Evolutionary conservation across 2,329 filamentous ascomycete genomes (phyloP).

Genomic region (Tolypocladium inflatum): DNA sequence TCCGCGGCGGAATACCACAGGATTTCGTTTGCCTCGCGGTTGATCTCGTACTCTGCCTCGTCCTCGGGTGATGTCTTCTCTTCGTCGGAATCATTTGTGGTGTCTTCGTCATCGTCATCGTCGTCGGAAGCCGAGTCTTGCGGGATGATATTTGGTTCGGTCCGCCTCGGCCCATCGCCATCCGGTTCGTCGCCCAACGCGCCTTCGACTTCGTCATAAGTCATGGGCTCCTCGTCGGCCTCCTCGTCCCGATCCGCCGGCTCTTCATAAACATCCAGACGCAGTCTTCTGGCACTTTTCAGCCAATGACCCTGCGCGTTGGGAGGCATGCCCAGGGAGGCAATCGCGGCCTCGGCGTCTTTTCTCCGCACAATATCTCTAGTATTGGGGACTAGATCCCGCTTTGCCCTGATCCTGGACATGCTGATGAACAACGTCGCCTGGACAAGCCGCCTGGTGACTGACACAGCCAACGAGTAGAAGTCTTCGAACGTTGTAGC

Average conservation of each 20-base stretch:
- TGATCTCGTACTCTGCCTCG: constrained; percentile 20
- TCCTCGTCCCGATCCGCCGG: constrained; percentile 12
- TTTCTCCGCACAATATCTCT: constrained; percentile 25
- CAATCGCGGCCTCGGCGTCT: constrained; percentile 40
- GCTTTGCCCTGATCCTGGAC: constrained; percentile 52
- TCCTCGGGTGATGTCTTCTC: constrained; percentile 9
- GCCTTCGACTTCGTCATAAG: constrained; percentile 34
- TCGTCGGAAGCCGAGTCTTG: constrained; percentile 3
- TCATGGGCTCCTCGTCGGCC: constrained; percentile 22
- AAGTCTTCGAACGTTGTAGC: constrained; percentile 71
- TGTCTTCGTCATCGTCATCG: constrained; percentile 8
- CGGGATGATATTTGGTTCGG: neutral
- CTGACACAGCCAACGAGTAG: constrained; percentile 53
- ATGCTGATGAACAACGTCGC: constrained; percentile 61
- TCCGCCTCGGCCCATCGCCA: constrained; percentile 3
- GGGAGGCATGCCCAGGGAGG: constrained; percentile 32
- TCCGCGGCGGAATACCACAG: constrained; percentile 29
- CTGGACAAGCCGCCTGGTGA: constrained; percentile 63
- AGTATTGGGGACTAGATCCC: constrained; percentile 15
- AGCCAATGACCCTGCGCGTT: constrained; percentile 36
- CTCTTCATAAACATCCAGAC: constrained; percentile 36
- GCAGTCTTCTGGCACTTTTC: constrained; percentile 36
- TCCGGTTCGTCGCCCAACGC: constrained; percentile 14
- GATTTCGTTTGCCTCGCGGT: constrained; percentile 31
- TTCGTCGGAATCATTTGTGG: constrained; percentile 6